These are phyloP conservation scores for Aspergillus glaucus DNA, from an alignment of 2,329 filamentous ascomycete genomes.

Conservation along the genomic window DNA sequence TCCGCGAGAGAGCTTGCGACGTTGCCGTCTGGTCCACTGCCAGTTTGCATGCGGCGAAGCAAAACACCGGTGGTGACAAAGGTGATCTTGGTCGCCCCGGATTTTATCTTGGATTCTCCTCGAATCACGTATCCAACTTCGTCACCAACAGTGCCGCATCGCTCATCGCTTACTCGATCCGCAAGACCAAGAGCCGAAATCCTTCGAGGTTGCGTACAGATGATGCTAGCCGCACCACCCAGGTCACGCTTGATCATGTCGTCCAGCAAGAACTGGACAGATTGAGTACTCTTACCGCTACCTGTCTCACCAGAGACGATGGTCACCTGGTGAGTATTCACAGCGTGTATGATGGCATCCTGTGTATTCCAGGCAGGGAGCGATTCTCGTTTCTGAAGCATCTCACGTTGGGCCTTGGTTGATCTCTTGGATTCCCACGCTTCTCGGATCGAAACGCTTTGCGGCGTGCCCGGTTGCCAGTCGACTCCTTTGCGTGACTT, in stretches of 20 bases:
- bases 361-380: conserved; percentile 84
- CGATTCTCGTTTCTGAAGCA: conserved; percentile 64
- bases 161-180: conserved; percentile 88
- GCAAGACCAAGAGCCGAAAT: conserved; percentile 92
- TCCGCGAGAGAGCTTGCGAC: conserved; percentile 76
- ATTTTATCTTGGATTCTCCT: conserved; percentile 72
- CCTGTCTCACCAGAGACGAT: conserved; percentile 97
- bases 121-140: conserved; percentile 91
- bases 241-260: conserved; percentile 73
- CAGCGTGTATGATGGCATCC: conserved; percentile 68
- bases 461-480: conserved; percentile 54
- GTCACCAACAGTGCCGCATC: conserved; percentile 71
- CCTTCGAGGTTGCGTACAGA: conserved; percentile 90
- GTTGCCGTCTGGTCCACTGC: conserved; percentile 71
- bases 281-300: conserved; percentile 94
- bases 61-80: conserved; percentile 96
- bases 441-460: conserved; percentile 53
- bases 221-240: conserved; percentile 75
- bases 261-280: conserved; percentile 91
- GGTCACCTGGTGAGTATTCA: conserved; percentile 74
- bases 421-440: conserved; percentile 66
- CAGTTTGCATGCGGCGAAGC: conserved; percentile 82
- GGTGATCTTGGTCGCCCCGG: conserved; percentile 73
- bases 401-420: conserved; percentile 61
- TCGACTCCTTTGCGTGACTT: conserved; percentile 54